Conservation (phyloP, 2,329 filamentous ascomycete genomes). For the Venturia asperata region DNA sequence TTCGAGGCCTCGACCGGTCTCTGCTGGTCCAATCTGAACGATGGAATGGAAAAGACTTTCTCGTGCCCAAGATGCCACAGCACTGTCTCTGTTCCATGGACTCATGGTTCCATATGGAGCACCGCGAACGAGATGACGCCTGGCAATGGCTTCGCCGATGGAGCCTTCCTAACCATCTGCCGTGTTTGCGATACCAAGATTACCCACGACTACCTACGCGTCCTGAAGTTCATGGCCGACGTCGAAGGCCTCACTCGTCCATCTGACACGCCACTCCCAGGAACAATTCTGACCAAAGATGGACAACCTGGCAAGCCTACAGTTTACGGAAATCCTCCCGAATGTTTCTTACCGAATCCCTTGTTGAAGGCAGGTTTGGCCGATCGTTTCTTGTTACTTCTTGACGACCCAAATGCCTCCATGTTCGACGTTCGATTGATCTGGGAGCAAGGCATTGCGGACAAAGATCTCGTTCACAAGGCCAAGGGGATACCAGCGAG, state of each 20-base stretch:
- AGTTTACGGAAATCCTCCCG: slow-evolving; percentile 52
- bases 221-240: slow-evolving; percentile 56
- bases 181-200: slow-evolving; percentile 44
- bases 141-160: slow-evolving; percentile 56
- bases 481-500: slow-evolving; percentile 16
- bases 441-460: slow-evolving; percentile 18
- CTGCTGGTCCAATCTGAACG: slow-evolving; percentile 54
- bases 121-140: slow-evolving; percentile 30
- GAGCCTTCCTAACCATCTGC: slow-evolving; percentile 48
- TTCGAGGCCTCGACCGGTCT: slow-evolving; percentile 47
- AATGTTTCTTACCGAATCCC: slow-evolving; percentile 40
- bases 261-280: slow-evolving; percentile 15
- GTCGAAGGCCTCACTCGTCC: slow-evolving; percentile 37
- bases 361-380: slow-evolving; percentile 42
- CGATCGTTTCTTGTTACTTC: slow-evolving; percentile 28
- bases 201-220: slow-evolving; percentile 52
- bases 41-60: slow-evolving; percentile 43
- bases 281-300: slow-evolving; percentile 14
- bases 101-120: slow-evolving; percentile 39
- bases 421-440: slow-evolving; percentile 17
- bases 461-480: slow-evolving; percentile 17
- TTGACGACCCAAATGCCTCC: slow-evolving; percentile 31
- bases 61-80: slow-evolving; percentile 50
- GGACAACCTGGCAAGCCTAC: slow-evolving; percentile 44
- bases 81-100: slow-evolving; percentile 51